A percentile compares a stretch with the other conserved stretches of the same genome.
Evolutionary conservation across 2,329 filamentous ascomycete species (phyloP).

Genomic region (Pestalotiopsis sp.): DNA sequence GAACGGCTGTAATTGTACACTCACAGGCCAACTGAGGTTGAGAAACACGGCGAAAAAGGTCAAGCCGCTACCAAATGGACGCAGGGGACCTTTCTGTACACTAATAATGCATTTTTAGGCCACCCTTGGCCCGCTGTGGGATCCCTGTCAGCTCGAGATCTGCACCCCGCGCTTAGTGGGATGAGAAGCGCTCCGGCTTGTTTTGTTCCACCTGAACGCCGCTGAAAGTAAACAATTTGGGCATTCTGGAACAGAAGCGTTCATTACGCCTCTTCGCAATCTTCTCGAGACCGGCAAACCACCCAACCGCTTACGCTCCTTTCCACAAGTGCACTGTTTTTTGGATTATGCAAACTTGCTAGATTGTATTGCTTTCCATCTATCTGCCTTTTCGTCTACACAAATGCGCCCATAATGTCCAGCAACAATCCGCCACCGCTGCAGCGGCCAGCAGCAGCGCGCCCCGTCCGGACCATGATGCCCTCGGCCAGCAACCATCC

Average conservation of each 20-base stretch:
- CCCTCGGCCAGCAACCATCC: constrained; percentile 15
- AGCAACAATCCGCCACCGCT: constrained; percentile 28
- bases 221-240: constrained; percentile 1
- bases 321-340: neutral
- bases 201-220: neutral
- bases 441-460: constrained; percentile 24
- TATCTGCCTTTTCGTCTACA: neutral
- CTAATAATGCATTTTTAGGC: neutral
- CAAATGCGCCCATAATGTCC: constrained; percentile 20
- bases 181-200: neutral
- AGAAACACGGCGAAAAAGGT: neutral
- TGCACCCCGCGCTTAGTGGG: constrained; percentile 7
- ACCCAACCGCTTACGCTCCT: neutral
- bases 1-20: neutral
- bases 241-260: neutral
- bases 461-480: constrained; percentile 19
- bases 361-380: neutral
- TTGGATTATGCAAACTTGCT: neutral
- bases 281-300: neutral
- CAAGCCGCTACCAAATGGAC: neutral
- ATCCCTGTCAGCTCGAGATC: neutral
- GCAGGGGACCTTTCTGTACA: neutral
- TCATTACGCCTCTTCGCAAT: neutral
- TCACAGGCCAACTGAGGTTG: neutral
- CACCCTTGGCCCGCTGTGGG: neutral